These are phyloP conservation scores for Didymosphaeria variabile DNA, from an alignment of 2,329 filamentous ascomycete species.

Conservation along the genomic window DNA sequence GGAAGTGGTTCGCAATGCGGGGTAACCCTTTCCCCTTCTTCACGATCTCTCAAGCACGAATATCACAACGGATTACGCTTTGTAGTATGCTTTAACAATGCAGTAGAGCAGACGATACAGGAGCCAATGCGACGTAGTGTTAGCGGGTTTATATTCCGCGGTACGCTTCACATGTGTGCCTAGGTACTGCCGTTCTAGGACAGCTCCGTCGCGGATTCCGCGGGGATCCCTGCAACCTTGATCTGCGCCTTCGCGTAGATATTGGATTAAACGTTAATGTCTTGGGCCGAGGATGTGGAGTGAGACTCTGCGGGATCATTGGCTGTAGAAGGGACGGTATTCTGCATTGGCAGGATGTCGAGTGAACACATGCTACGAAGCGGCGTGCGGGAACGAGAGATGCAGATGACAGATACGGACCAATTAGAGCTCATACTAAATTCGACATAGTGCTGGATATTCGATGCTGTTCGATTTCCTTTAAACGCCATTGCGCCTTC, in stretches of 20 bases:
- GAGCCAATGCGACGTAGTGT: not conserved
- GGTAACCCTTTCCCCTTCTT: not conserved
- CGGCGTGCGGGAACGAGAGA: too few species aligned
- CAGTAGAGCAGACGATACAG: too few species aligned
- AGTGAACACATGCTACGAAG: not conserved
- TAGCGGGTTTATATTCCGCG: not conserved
- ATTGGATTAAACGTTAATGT: not conserved
- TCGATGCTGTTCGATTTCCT: not conserved
- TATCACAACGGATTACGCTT: not conserved
- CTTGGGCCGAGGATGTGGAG: slow-evolving; percentile 11
- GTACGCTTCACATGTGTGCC: slow-evolving; percentile 20
- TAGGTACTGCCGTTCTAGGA: slow-evolving; percentile 19
- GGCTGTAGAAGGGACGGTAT: not conserved
- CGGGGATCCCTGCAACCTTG: slow-evolving; percentile 17
- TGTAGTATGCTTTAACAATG: not conserved
- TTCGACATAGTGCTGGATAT: not conserved
- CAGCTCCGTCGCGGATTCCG: slow-evolving; percentile 4
- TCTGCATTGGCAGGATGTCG: not conserved
- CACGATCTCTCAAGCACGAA: not conserved
- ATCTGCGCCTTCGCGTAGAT: slow-evolving; percentile 9
- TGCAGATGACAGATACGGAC: not conserved
- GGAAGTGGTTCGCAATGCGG: not conserved
- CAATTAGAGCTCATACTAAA: not conserved
- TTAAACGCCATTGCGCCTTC: not conserved
- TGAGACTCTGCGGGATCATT: not conserved